These are phyloP conservation scores for Capsicum chinense DNA, from an alignment of 257 asterid species.

Conservation along the genomic window DNA sequence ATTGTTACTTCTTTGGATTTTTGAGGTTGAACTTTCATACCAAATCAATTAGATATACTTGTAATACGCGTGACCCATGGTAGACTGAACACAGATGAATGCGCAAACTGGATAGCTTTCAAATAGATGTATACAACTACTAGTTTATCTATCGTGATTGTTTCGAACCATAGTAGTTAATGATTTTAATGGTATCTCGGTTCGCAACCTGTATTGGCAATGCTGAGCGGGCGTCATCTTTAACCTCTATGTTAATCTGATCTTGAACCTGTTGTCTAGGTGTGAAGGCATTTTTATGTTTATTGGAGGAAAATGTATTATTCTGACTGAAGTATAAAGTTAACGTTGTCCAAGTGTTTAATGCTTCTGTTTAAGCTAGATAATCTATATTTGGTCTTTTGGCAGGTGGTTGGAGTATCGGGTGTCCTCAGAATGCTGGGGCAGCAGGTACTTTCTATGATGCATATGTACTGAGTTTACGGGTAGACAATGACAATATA, in stretches of 20 bases:
- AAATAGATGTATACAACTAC: neutral
- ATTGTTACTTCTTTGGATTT: constrained; percentile 16
- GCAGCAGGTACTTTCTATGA: constrained; percentile 99
- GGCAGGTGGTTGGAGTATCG: constrained; percentile 89
- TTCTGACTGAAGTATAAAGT: constrained; percentile 1
- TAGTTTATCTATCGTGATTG: neutral
- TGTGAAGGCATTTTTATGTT: constrained; percentile 8
- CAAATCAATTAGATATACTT: neutral
- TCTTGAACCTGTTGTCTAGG: constrained; percentile 24
- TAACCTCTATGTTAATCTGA: constrained; percentile 12
- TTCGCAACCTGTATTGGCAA: neutral
- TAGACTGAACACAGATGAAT: neutral
- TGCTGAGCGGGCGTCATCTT: neutral
- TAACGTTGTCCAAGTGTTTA: constrained; percentile 6
- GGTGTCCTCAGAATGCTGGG: constrained; percentile 90
- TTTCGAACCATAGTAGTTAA: neutral
- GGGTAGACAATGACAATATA: constrained; percentile 83
- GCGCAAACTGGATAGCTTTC: neutral
- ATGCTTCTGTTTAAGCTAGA: constrained; percentile 21
- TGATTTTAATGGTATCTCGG: neutral
- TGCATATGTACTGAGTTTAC: constrained; percentile 86
- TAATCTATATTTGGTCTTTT: constrained; percentile 37
- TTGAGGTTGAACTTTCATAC: too few relatives aligned
- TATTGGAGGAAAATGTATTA: neutral
- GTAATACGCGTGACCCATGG: neutral